Conservation (phyloP, 495 filamentous ascomycete species). For the Hypoxylon lenormandii region DNA sequence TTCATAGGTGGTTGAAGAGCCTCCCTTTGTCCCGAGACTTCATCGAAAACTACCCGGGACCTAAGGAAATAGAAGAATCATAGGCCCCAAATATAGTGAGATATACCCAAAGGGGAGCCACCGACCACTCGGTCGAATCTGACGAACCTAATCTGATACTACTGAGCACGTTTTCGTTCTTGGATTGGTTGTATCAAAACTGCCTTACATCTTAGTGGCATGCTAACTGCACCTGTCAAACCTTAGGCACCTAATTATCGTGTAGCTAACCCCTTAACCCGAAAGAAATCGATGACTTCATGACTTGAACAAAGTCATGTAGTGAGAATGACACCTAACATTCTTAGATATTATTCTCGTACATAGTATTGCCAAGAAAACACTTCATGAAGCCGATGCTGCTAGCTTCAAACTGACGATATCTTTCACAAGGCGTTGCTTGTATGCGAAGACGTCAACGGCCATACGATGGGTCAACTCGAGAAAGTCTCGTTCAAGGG, state of each 20-base stretch:
- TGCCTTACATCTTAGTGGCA: slow-evolving; percentile 6
- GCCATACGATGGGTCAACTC: slow-evolving; percentile 54
- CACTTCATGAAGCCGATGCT: neutral
- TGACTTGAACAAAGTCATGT: slow-evolving; percentile 5
- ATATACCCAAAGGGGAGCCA: too few species aligned
- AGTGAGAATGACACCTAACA: slow-evolving; percentile 40
- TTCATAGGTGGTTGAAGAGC: neutral
- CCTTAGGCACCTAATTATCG: neutral
- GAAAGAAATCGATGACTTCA: slow-evolving; percentile 34
- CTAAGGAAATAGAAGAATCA: slow-evolving; percentile 14
- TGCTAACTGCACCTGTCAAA: slow-evolving; percentile 11
- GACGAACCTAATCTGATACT: neutral
- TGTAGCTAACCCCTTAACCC: neutral
- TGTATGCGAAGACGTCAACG: slow-evolving; percentile 10
- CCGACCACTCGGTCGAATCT: neutral
- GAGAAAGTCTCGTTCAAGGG: slow-evolving; percentile 24
- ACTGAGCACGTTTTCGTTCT: neutral
- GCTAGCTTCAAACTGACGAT: too few species aligned
- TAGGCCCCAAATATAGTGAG: slow-evolving; percentile 13
- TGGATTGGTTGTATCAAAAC: neutral
- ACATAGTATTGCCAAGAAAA: neutral
- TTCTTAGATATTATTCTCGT: slow-evolving; percentile 43
- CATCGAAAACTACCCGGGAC: too few species aligned
- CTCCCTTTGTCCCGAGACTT: neutral
- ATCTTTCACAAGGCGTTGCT: neutral